These are phyloP conservation scores for Irpex sp. DNA, from an alignment of 1,284 basidiomycete species.

Conservation along the genomic window DNA sequence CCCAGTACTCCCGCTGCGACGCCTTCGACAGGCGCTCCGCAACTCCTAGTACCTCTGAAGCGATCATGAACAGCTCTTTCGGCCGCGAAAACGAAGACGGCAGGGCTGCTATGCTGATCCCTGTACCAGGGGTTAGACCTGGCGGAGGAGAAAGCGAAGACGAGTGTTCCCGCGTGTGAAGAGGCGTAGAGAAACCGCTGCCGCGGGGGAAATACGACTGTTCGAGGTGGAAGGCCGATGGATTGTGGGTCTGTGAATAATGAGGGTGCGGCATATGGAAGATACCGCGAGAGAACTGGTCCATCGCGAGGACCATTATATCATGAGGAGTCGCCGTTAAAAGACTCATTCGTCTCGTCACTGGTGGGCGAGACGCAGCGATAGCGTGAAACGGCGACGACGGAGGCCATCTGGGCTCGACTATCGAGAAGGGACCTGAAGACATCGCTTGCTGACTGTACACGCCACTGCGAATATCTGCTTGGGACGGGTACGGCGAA, in stretches of 20 bases:
- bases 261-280: constrained; percentile 64
- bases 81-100: constrained; percentile 45
- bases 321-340: constrained; percentile 42
- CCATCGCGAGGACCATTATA: constrained; percentile 55
- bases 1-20: constrained; percentile 50
- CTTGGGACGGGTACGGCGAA: not conserved
- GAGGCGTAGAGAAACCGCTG: constrained; percentile 8
- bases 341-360: constrained; percentile 48
- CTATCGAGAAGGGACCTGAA: constrained; percentile 20
- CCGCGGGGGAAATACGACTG: constrained; percentile 7
- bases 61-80: constrained; percentile 57
- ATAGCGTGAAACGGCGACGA: constrained; percentile 54
- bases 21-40: constrained; percentile 47
- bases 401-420: constrained; percentile 46
- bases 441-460: not conserved
- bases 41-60: constrained; percentile 53
- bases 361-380: constrained; percentile 45
- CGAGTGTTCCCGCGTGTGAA: not conserved
- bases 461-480: not conserved
- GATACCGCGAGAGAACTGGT: constrained; percentile 64
- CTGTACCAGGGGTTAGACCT: too few species aligned
- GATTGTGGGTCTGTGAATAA: constrained; percentile 14
- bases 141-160: not conserved
- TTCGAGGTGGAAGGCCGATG: too few species aligned
- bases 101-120: too few species aligned